phyloP scores from a whole-genome alignment of 106 monocot species.

The Apostasia shenzhenica region DNA sequence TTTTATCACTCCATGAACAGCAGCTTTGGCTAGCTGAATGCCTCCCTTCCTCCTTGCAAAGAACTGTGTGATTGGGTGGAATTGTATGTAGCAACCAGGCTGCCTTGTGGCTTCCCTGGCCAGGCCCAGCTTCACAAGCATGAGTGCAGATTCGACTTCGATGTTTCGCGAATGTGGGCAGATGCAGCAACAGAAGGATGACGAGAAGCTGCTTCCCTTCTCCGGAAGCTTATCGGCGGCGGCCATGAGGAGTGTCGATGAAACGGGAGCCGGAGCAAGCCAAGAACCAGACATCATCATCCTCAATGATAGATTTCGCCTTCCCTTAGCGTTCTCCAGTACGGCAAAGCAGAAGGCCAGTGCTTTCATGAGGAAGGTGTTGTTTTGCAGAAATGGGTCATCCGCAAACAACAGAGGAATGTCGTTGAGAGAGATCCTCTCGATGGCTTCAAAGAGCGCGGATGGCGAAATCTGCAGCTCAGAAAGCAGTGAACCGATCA shows the following conservation, averaged over 20 bases:
- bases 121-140: conserved; percentile 58
- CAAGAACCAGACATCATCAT: conserved; percentile 51
- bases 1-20: conserved; percentile 47
- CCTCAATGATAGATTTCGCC: conserved; percentile 28
- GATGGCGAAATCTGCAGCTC: conserved; percentile 54
- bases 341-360: conserved; percentile 44
- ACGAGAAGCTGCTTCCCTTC: conserved; percentile 22
- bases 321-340: conserved; percentile 31
- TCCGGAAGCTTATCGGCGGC: conserved; percentile 32
- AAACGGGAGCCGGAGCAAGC: conserved; percentile 56
- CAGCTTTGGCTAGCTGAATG: conserved; percentile 34
- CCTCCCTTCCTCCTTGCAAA: conserved; percentile 58
- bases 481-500: conserved; percentile 57
- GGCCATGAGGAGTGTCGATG: conserved; percentile 37
- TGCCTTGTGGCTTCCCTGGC: conserved; percentile 37
- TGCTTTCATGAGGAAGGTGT: conserved; percentile 43
- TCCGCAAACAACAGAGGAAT: conserved; percentile 13
- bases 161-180: conserved; percentile 29
- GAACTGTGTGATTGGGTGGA: conserved; percentile 59
- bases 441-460: conserved; percentile 46
- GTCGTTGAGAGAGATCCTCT: conserved; percentile 34
- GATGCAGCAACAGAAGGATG: conserved; percentile 27
- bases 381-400: conserved; percentile 40
- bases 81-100: conserved; percentile 57
- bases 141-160: conserved; percentile 49